Evolutionary conservation across 257 asterid species (phyloP).

Genomic region (Solanum raphanifolium): DNA sequence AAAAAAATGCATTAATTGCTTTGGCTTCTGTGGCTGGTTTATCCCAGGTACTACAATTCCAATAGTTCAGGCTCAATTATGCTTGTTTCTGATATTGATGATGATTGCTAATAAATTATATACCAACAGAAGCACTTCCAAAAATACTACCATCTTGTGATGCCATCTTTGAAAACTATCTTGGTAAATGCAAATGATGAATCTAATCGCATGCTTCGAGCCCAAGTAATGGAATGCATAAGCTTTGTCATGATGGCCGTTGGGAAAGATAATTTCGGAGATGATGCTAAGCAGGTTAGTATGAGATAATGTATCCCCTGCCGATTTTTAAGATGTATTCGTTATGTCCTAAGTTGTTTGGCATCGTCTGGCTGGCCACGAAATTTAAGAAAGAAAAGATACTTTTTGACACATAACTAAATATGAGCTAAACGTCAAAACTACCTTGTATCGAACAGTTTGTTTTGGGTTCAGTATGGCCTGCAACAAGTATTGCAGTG

Average conservation of each 20-base stretch:
- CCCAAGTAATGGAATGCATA: neutral
- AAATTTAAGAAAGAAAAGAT: neutral
- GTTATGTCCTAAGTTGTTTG: neutral
- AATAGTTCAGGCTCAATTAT: neutral
- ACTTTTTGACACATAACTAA: neutral
- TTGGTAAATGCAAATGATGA: neutral
- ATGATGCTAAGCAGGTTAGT: neutral
- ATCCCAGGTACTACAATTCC: neutral
- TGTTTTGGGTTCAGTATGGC: neutral
- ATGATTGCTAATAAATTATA: neutral
- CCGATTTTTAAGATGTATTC: neutral
- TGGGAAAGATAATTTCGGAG: neutral
- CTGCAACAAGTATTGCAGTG: neutral
- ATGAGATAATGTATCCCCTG: neutral
- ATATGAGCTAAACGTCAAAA: neutral
- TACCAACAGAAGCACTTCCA: neutral
- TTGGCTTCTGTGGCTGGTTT: neutral
- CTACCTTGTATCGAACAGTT: neutral
- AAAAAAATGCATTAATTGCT: neutral
- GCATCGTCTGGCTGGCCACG: neutral
- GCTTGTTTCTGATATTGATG: neutral
- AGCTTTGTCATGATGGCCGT: neutral
- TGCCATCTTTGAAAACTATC: neutral
- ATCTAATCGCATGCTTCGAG: neutral
- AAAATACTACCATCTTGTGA: neutral